These are phyloP conservation scores for Hypomyces perniciosus DNA, from an alignment of 2,329 filamentous ascomycete species.

Conservation along the genomic window DNA sequence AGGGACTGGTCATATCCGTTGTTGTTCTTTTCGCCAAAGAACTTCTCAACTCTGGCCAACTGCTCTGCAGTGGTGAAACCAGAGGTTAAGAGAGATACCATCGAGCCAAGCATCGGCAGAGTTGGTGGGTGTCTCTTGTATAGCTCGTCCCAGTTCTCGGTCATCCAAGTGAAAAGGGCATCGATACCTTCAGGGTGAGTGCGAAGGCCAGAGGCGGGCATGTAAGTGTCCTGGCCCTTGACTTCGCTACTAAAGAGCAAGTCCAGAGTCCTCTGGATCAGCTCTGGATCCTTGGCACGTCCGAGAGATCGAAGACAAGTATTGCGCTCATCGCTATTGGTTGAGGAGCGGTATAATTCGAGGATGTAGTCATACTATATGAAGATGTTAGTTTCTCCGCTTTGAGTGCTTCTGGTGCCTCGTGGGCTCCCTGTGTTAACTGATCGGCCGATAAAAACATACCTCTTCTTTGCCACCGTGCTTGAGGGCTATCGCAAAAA, in stretches of 20 bases:
- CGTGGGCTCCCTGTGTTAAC: background rate
- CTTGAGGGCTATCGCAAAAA: conserved; percentile 78
- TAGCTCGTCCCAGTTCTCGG: conserved; percentile 80
- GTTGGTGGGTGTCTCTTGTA: conserved; percentile 78
- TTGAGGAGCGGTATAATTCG: conserved; percentile 67
- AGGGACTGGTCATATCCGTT: conserved; percentile 81
- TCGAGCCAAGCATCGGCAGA: conserved; percentile 75
- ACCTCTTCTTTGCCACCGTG: conserved; percentile 80
- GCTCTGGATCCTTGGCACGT: conserved; percentile 66
- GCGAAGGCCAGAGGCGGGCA: conserved; percentile 74
- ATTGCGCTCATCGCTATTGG: conserved; percentile 76
- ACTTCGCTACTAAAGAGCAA: conserved; percentile 74
- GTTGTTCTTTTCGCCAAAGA: conserved; percentile 77
- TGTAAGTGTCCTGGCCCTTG: conserved; percentile 91
- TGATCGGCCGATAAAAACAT: conserved; percentile 21
- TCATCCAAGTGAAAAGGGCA: conserved; percentile 77
- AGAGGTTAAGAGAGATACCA: conserved; percentile 76
- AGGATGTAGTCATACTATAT: conserved; percentile 67
- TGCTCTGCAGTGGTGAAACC: conserved; percentile 75
- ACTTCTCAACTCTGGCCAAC: conserved; percentile 66
- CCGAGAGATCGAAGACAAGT: conserved; percentile 81
- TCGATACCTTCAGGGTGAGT: conserved; percentile 71
- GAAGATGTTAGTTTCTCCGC: conserved; percentile 15
- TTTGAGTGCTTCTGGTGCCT: conserved; percentile 2
- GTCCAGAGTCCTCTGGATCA: conserved; percentile 74